phyloP scores from a whole-genome alignment of 2,329 filamentous ascomycete species.

The Neopestalotiopsis sp. region DNA sequence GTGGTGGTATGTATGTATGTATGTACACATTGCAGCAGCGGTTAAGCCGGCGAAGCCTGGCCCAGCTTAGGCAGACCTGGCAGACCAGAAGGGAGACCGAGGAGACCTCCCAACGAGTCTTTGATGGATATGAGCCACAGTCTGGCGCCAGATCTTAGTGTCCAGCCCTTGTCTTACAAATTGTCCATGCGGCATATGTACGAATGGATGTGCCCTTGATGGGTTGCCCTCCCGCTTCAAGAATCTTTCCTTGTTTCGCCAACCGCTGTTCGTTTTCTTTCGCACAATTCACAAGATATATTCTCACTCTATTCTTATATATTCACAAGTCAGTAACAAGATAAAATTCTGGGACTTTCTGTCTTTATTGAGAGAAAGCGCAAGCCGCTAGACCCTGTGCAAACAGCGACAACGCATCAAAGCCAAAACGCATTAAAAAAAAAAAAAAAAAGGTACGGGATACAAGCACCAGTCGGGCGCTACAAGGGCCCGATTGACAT shows the following conservation, averaged over 20 bases:
- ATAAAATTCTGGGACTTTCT: background rate
- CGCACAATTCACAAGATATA: background rate
- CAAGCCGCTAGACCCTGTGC: background rate
- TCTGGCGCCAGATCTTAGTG: background rate
- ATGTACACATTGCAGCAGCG: background rate
- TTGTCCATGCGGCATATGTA: background rate
- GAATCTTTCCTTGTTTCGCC: slow-evolving; percentile 1
- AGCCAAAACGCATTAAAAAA: background rate
- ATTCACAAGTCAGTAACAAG: background rate
- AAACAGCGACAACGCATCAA: background rate
- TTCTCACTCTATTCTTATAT: background rate
- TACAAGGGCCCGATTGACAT: background rate
- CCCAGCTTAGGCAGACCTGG: background rate
- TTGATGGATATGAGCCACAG: background rate
- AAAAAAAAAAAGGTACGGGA: slow-evolving; percentile 1
- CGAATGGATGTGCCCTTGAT: background rate
- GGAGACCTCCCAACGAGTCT: background rate
- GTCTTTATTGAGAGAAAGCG: background rate
- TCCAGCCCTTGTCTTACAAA: background rate
- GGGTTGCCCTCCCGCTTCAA: background rate
- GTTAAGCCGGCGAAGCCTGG: background rate
- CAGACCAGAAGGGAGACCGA: background rate
- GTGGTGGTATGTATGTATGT: too few relatives aligned
- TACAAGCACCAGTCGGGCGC: background rate
- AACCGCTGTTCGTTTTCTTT: background rate